Percentiles rank a stretch among this genome's conserved stretches.
Conservation (phyloP, 2,329 filamentous ascomycete species). For the Neopestalotiopsis rosae region DNA sequence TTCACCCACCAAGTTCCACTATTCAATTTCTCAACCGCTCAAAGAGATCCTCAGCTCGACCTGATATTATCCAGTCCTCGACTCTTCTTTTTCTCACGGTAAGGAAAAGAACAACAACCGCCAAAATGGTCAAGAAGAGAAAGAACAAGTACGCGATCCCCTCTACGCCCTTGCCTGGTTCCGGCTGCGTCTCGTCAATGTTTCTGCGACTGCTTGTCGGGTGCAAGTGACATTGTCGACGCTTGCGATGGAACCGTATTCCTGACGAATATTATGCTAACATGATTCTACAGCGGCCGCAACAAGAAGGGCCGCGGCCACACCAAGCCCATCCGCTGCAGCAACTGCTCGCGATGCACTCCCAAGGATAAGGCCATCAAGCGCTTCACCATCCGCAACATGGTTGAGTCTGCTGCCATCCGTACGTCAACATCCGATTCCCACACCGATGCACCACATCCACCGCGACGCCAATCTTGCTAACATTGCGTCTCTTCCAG, state of each 20-base stretch:
- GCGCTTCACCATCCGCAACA: slow-evolving; percentile 99
- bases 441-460: slow-evolving; percentile 16
- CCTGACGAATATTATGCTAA: background rate
- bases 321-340: slow-evolving; percentile 95
- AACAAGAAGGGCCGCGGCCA: slow-evolving; percentile 99
- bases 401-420: slow-evolving; percentile 99
- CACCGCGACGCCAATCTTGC: background rate
- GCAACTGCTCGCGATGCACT: slow-evolving; percentile 80
- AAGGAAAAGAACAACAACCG: slow-evolving; percentile 47
- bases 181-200: background rate
- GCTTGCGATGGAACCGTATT: background rate
- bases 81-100: slow-evolving; percentile 9
- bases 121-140: slow-evolving; percentile 76
- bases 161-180: background rate
- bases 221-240: slow-evolving; percentile 17
- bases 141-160: slow-evolving; percentile 63
- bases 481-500: slow-evolving; percentile 51
- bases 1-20: slow-evolving; percentile 9
- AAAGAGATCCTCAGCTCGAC: slow-evolving; percentile 10
- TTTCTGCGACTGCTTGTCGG: background rate
- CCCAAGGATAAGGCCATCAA: slow-evolving; percentile 99
- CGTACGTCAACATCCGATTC: slow-evolving; percentile 71
- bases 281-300: slow-evolving; percentile 71
- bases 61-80: slow-evolving; percentile 5
- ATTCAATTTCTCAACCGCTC: slow-evolving; percentile 6